A percentile compares a stretch with the other conserved stretches of the same genome.
phyloP scores from a whole-genome alignment of 1,284 basidiomycete species.

The Ustilago lituana region DNA sequence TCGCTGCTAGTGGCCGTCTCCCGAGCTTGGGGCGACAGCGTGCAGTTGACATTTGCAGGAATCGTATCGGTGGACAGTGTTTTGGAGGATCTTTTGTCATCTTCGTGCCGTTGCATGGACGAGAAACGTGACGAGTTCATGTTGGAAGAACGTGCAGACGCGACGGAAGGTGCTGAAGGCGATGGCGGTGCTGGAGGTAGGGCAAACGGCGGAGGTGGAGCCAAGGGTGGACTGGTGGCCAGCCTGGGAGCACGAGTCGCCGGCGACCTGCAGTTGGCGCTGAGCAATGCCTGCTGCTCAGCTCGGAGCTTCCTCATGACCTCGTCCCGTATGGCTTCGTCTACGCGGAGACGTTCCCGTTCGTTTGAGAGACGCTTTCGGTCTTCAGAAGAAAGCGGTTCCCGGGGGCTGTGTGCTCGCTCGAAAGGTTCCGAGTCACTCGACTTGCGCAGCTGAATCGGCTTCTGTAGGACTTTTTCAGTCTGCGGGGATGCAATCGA shows the following conservation, averaged over 20 bases:
- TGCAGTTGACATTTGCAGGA: background rate
- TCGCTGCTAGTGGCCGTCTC: background rate
- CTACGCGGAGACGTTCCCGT: conserved; percentile 13
- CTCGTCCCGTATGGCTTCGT: conserved; percentile 24
- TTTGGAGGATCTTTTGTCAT: background rate
- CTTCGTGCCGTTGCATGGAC: background rate
- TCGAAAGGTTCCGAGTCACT: background rate
- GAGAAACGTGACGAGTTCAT: background rate
- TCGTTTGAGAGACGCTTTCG: conserved; percentile 8
- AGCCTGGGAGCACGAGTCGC: background rate
- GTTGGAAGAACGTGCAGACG: background rate
- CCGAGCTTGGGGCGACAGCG: background rate
- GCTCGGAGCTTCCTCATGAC: conserved; percentile 23
- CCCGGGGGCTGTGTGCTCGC: background rate
- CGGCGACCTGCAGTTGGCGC: background rate
- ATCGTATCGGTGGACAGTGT: too few species aligned
- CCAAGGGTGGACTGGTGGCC: conserved; percentile 11
- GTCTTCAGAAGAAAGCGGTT: background rate
- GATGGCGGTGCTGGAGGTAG: conserved; percentile 20
- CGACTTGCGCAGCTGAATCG: background rate
- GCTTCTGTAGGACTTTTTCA: background rate
- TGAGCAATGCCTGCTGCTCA: conserved; percentile 11
- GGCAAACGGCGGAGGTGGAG: conserved; percentile 29
- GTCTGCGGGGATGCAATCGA: background rate
- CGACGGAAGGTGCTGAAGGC: background rate